Conservation (phyloP, 768 basidiomycete species). For the Naganishia friedmannii region DNA sequence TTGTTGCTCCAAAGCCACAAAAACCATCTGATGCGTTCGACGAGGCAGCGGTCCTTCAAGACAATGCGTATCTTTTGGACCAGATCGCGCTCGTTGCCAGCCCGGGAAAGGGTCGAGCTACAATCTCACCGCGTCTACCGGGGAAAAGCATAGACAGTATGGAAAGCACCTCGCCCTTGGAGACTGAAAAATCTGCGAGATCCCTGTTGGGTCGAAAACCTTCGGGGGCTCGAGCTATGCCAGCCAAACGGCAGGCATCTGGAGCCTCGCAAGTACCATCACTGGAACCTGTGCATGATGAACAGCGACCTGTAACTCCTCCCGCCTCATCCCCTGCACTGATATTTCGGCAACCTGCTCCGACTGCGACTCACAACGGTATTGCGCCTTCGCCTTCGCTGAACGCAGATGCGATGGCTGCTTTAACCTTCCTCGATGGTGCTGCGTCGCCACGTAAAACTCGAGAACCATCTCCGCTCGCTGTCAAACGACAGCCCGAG, state of each 20-base stretch:
- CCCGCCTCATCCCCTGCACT: not conserved
- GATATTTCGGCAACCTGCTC: not conserved
- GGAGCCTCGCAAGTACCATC: constrained; percentile 8
- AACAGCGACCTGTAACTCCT: not conserved
- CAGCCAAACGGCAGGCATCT: constrained; percentile 34
- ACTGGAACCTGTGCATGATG: constrained; percentile 14
- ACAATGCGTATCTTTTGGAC: constrained; percentile 36
- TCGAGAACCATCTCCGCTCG: constrained; percentile 40
- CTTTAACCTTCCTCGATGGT: constrained; percentile 66
- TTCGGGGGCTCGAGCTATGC: constrained; percentile 48
- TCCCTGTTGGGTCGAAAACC: constrained; percentile 46
- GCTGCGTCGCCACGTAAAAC: constrained; percentile 19
- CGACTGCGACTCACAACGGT: not conserved
- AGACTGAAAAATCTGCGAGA: constrained; percentile 6
- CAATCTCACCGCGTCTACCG: not conserved
- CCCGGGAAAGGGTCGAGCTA: constrained; percentile 10
- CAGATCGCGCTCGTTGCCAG: constrained; percentile 12
- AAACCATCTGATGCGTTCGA: constrained; percentile 24
- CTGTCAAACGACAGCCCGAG: constrained; percentile 27
- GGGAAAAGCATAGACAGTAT: constrained; percentile 5
- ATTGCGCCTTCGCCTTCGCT: constrained; percentile 18
- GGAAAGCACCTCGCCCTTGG: not conserved
- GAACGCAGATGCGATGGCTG: constrained; percentile 69
- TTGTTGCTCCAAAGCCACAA: constrained; percentile 30
- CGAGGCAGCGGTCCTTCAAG: constrained; percentile 33